Percentiles rank a stretch among this genome's conserved stretches.
Conservation (phyloP, 768 basidiomycete species). For the Agaricus sinodeliciosus region DNA sequence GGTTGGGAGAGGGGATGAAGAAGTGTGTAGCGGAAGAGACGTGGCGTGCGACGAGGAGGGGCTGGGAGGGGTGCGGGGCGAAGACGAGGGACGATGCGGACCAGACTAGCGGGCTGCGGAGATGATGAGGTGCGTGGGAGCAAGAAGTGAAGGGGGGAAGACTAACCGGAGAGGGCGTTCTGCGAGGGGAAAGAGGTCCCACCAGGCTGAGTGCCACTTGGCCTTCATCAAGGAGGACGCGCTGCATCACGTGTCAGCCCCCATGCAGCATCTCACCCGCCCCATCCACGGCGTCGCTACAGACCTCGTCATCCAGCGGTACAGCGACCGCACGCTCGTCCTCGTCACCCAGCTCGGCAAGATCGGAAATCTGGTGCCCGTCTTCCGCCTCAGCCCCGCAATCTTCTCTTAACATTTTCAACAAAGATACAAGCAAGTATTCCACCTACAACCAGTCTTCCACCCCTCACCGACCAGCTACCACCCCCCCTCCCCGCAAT, state of each 20-base stretch:
- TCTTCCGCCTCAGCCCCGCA: background rate
- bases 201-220: slow-evolving; percentile 63
- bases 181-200: slow-evolving; percentile 60
- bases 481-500: slow-evolving; percentile 67
- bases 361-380: slow-evolving; percentile 75
- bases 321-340: slow-evolving; percentile 76
- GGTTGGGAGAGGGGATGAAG: slow-evolving; percentile 44
- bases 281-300: slow-evolving; percentile 54
- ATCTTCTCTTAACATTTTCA: slow-evolving; percentile 3
- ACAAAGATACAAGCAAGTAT: slow-evolving; percentile 75
- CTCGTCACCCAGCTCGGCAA: slow-evolving; percentile 87
- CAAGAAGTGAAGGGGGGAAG: background rate
- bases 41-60: slow-evolving; percentile 53
- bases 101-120: slow-evolving; percentile 62
- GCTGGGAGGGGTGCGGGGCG: slow-evolving; percentile 57
- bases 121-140: slow-evolving; percentile 4
- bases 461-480: slow-evolving; percentile 32
- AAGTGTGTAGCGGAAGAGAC: slow-evolving; percentile 71
- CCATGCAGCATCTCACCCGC: slow-evolving; percentile 44
- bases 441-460: slow-evolving; percentile 54
- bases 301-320: slow-evolving; percentile 73
- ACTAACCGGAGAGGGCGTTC: slow-evolving; percentile 51
- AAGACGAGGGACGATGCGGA: slow-evolving; percentile 64
- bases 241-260: slow-evolving; percentile 12
- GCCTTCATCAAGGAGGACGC: slow-evolving; percentile 11